Conservation (phyloP, 2,329 filamentous ascomycete genomes). For the Fusarium camptoceras region DNA sequence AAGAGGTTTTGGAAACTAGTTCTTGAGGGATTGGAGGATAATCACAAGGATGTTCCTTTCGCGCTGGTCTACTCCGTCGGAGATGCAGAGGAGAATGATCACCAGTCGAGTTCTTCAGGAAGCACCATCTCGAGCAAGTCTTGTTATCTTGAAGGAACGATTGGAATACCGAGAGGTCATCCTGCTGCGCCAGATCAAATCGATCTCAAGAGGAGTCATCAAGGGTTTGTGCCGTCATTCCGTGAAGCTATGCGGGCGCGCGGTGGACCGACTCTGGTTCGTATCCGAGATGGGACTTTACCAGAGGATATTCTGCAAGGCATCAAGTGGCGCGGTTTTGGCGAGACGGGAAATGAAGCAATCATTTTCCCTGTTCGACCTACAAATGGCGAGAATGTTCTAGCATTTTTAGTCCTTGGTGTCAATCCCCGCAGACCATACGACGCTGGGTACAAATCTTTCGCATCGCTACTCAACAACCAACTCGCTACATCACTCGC, state of each 20-base stretch:
- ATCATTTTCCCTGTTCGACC: constrained; percentile 76
- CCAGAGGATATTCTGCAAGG: constrained; percentile 68
- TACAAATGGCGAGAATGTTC: constrained; percentile 70
- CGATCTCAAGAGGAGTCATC: constrained; percentile 51
- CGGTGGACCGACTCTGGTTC: constrained; percentile 51
- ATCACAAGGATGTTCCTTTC: constrained; percentile 55
- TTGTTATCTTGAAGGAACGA: constrained; percentile 52
- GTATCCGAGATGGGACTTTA: constrained; percentile 62
- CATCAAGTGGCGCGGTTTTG: constrained; percentile 70
- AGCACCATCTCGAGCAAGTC: constrained; percentile 53
- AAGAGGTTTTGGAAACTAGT: constrained; percentile 53
- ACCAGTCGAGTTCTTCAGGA: constrained; percentile 50
- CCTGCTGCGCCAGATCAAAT: constrained; percentile 49
- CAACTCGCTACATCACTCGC: constrained; percentile 72
- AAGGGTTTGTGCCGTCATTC: constrained; percentile 53
- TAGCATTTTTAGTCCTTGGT: constrained; percentile 75
- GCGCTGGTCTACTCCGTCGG: constrained; percentile 56
- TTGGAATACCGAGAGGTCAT: constrained; percentile 52
- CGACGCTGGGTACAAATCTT: constrained; percentile 74
- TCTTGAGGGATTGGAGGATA: constrained; percentile 50
- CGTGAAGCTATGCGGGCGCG: constrained; percentile 53
- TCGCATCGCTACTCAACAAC: constrained; percentile 59
- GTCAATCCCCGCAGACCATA: constrained; percentile 76
- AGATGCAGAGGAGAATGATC: constrained; percentile 52
- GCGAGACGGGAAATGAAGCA: constrained; percentile 69